phyloP scores from a whole-genome alignment of 2,329 filamentous ascomycete species.

The Nannizziopsis barbatae region DNA sequence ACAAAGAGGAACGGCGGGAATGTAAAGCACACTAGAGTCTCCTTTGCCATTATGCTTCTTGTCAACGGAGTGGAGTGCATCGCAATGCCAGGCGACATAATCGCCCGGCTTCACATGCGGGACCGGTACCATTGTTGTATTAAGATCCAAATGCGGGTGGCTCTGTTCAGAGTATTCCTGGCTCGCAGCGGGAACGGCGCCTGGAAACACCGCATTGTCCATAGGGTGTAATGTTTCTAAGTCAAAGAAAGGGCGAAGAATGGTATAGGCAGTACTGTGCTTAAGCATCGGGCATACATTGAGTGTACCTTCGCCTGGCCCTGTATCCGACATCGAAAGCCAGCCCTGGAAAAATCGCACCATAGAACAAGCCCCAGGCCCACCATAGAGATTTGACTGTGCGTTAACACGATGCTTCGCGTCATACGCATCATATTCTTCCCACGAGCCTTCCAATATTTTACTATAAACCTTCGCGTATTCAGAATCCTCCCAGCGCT shows the following conservation, averaged over 20 bases:
- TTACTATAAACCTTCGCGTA: slow-evolving; percentile 63
- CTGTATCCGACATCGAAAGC: slow-evolving; percentile 64
- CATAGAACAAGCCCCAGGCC: slow-evolving; percentile 69
- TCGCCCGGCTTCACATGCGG: slow-evolving; percentile 60
- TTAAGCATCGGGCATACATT: slow-evolving; percentile 68
- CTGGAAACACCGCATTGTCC: slow-evolving; percentile 51
- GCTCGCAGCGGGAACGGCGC: slow-evolving; percentile 55
- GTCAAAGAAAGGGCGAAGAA: slow-evolving; percentile 75
- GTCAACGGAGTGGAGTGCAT: slow-evolving; percentile 72
- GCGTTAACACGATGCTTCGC: slow-evolving; percentile 56
- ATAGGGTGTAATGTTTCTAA: slow-evolving; percentile 25
- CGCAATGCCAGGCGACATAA: slow-evolving; percentile 71
- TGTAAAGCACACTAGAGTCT: slow-evolving; percentile 81
- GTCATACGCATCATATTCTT: slow-evolving; percentile 74
- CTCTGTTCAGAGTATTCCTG: slow-evolving; percentile 47
- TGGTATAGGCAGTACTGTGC: slow-evolving; percentile 65
- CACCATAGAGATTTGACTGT: slow-evolving; percentile 64
- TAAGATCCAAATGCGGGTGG: slow-evolving; percentile 60
- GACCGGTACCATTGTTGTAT: slow-evolving; percentile 59
- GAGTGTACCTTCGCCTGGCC: slow-evolving; percentile 65
- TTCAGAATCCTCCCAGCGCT: slow-evolving; percentile 60
- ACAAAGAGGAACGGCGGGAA: slow-evolving; percentile 74
- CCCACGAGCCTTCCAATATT: slow-evolving; percentile 66
- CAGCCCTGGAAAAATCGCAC: slow-evolving; percentile 87
- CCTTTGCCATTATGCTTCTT: slow-evolving; percentile 56